Base-by-base conservation (phyloP, 768 basidiomycete genomes). In the Boletus subcaerulescens region DNA sequence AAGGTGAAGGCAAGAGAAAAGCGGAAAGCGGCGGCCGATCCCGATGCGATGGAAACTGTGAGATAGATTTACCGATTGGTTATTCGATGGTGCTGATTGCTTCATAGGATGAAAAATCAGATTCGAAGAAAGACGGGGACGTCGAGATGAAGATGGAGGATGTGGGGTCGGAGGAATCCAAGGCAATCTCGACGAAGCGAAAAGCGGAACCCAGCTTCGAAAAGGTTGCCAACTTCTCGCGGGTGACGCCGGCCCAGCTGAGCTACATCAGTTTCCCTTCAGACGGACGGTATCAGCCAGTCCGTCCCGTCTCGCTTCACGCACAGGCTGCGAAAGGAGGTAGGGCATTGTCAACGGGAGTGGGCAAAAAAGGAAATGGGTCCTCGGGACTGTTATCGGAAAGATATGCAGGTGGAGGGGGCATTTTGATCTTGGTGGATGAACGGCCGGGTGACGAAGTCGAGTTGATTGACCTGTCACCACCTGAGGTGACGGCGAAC, bases 1-100 rank as follows among this genome's bases (percentile, higher is more conserved):
- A 96, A 93, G 71, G 93, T 91, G n/a, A 93, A 92, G 69, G 94
- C 94, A 2, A 81, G 97, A 59, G 93, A 94, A 67, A 95, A 91
- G 80, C 89, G 84, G 64, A 93, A 97, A 72, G 91, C 89, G 42
- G 89, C 83, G 40, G 85, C 83, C 4, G 93, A 93, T 47, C 84
- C 81, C 12, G 89, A 90, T 44, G 76, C 78, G 2, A 93, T 94
- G 86, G 91, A 96, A 20, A 80, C 84, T 47, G 93, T 94, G 62
- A 73, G 86, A 72, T 42, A 1, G 35, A 12, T 10, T 20, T 4
- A 35, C 47, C 13, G 31, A n/a, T 47, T 18, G 7, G 26, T 15
- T n/a, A 10, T 24, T 31, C 15, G 12, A n/a, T 2, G 41, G 51
- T 49, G 45, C 56, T 72, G 10, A 73, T 50, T 48, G 31, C 24